phyloP scores from a whole-genome alignment of 2,329 filamentous ascomycete genomes.

The Penicillium sp. region DNA sequence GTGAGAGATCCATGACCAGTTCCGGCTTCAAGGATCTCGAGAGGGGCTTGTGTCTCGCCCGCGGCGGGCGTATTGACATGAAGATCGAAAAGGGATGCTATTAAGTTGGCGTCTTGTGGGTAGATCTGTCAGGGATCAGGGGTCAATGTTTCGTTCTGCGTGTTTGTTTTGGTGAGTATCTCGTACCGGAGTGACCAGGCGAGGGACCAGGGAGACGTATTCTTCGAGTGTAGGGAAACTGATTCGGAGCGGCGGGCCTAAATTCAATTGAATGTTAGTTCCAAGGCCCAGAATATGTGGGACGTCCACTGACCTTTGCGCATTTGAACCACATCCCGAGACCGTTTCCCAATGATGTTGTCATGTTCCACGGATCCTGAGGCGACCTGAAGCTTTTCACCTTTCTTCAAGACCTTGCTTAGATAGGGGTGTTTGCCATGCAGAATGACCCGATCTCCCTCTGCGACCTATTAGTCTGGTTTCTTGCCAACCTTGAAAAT shows the following conservation, averaged over 20 bases:
- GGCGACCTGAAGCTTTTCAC: constrained; percentile 37
- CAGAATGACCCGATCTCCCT: constrained; percentile 47
- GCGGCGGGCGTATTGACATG: constrained; percentile 54
- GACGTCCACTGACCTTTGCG: constrained; percentile 44
- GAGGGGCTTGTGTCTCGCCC: constrained; percentile 40
- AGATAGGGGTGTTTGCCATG: constrained; percentile 42
- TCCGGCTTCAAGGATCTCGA: constrained; percentile 81
- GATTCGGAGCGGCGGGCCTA: constrained; percentile 55
- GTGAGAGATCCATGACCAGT: constrained; percentile 83
- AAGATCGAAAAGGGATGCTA: constrained; percentile 75
- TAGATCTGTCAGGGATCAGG: constrained; percentile 59
- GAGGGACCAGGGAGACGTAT: constrained; percentile 67
- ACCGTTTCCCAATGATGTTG: constrained; percentile 64
- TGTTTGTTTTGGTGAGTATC: constrained; percentile 12
- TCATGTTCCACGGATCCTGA: constrained; percentile 45
- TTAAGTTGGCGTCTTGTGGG: constrained; percentile 71
- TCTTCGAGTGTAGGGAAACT: constrained; percentile 70
- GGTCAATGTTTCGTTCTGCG: constrained; percentile 9
- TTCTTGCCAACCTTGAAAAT: neutral
- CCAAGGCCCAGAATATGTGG: neutral
- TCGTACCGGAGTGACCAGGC: constrained; percentile 73
- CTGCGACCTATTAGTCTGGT: constrained; percentile 27
- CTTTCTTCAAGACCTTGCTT: constrained; percentile 43
- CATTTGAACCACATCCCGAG: constrained; percentile 61
- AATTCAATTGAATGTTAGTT: constrained; percentile 2